Evolutionary conservation across 169 alveolate genomes (phyloP).

Genomic region (Cryptosporidium viatorum): DNA sequence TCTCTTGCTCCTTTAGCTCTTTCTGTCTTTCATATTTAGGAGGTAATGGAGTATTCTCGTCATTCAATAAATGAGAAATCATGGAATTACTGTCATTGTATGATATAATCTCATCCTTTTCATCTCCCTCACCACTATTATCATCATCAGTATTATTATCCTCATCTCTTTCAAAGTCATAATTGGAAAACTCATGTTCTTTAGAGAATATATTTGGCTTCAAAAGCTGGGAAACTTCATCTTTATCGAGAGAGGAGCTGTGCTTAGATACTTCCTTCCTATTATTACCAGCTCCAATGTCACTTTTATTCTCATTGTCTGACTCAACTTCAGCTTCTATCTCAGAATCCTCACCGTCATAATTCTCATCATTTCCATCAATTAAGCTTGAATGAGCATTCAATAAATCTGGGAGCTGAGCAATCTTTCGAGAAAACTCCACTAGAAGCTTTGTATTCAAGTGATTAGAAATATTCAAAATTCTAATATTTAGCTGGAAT

Average conservation of each 20-base stretch:
- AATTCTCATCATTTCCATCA: conserved; percentile 36
- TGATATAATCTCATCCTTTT: conserved; percentile 28
- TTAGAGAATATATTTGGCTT: background rate
- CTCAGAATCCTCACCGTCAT: background rate
- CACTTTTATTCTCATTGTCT: background rate
- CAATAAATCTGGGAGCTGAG: conserved; percentile 69
- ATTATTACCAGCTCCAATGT: background rate
- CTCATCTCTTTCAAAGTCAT: background rate
- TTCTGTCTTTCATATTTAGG: conserved; percentile 45
- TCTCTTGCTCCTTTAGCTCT: conserved; percentile 46
- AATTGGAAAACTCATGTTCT: background rate
- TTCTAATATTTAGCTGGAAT: conserved; percentile 2
- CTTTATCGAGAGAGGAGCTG: background rate
- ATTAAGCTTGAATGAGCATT: conserved; percentile 1
- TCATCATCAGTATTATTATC: background rate
- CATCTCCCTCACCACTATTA: background rate
- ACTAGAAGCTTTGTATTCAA: conserved; percentile 17
- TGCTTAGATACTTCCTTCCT: background rate
- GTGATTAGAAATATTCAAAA: background rate
- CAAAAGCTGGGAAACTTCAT: conserved; percentile 6
- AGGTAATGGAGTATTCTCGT: conserved; percentile 46
- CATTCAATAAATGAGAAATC: conserved; percentile 27
- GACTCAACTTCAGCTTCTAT: background rate
- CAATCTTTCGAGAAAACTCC: conserved; percentile 2
- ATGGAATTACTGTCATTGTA: background rate